phyloP scores from a whole-genome alignment of 1,139 yeast genomes.

The Yamadazyma diddensiae region DNA sequence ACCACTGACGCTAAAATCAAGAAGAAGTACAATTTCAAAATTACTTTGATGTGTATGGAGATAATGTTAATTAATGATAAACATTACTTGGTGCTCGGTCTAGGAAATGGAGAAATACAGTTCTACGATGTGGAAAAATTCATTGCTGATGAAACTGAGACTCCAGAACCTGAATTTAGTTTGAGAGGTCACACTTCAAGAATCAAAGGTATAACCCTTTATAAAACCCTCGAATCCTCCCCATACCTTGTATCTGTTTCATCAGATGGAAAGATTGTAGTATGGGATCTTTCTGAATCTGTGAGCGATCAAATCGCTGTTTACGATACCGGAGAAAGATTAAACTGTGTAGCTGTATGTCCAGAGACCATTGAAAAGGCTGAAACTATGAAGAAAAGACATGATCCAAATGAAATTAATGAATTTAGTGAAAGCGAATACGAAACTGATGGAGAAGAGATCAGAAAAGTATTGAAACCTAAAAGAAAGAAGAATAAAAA shows the following conservation, averaged over 20 bases:
- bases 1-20: conserved; percentile 62
- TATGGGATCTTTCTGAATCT: conserved; percentile 66
- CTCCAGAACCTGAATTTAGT: conserved; percentile 47
- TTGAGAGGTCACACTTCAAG: conserved; percentile 82
- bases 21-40: conserved; percentile 45
- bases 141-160: conserved; percentile 13
- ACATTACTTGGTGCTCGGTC: conserved; percentile 66
- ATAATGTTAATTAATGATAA: conserved; percentile 39
- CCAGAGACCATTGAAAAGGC: conserved; percentile 76
- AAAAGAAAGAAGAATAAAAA: conserved; percentile 41
- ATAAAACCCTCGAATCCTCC: conserved; percentile 38
- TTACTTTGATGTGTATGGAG: conserved; percentile 70
- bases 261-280: conserved; percentile 88
- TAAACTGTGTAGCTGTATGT: conserved; percentile 79
- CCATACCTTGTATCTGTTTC: conserved; percentile 76
- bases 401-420: conserved; percentile 31
- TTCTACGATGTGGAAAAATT: conserved; percentile 41
- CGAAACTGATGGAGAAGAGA: conserved; percentile 58
- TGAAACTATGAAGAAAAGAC: conserved; percentile 68
- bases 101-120: conserved; percentile 68
- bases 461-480: conserved; percentile 42
- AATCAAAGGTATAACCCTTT: conserved; percentile 71
- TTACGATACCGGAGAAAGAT: conserved; percentile 88
- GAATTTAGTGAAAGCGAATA: conserved; percentile 61
- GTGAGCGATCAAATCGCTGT: conserved; percentile 80